Evolutionary conservation across 2,329 filamentous ascomycete species (phyloP), one percentile per base, ranked within the genome.

Genomic region (Talaromyces atroroseus): DNA sequence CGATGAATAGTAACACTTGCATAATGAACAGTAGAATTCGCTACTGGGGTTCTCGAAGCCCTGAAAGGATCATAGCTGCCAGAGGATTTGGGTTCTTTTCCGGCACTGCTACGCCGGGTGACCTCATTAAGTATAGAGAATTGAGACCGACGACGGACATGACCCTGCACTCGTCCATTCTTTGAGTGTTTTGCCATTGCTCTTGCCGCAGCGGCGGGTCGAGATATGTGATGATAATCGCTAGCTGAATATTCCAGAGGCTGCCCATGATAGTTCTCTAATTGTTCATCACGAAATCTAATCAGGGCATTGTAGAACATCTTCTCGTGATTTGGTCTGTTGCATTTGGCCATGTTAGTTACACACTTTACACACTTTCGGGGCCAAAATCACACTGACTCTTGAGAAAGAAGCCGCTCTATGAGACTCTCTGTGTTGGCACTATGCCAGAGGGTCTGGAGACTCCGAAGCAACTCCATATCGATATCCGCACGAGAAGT

Each of bases 361-460:
- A 55, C 47, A 57, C 23, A 40, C 12, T 42, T 48, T 16, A 23
- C 11, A 2, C 21, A 5, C 1, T 16, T 11, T 11, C 11, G 20
- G 32, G 29, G 26, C 26, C 2, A 16, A n/a, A 2, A 26, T 34
- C 32, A 21, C 32, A 78, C 84, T 72, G 76, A 88, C 84, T 84
- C 81, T 32, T 82, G 74, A 60, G 76, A 82, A 12, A 81, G 73
- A n/a, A 97, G 78, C 65, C 85, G 87, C 55, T 83, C 77, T 23
- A 87, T 80, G 21, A 97, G 74, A 18, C 86, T 81, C 26, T 87
- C 82, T 62, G 92, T 88, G 34, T 83, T 83, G 61, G 90, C 87
- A 64, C 86, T 88, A 74, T 97, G 92, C 92, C 91, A 97, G 65
- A 97, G 81, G 2, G 91, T 92, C 58, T 88, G 87, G 61, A 99